phyloP scores from a whole-genome alignment of 306 rosid species.

The Spatholobus suberectus region DNA sequence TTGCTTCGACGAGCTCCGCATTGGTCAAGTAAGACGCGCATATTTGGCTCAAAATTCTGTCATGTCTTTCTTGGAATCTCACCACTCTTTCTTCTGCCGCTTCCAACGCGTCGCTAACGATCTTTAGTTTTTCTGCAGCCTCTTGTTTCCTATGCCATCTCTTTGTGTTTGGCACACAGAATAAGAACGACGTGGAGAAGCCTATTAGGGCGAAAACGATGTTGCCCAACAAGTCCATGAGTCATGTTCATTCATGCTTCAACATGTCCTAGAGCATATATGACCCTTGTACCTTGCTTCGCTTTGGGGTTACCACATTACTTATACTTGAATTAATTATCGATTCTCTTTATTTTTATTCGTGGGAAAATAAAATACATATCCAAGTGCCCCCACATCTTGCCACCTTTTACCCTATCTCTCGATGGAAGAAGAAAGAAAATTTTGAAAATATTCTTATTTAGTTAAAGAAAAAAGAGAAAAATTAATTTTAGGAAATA shows the following conservation, averaged over 20 bases:
- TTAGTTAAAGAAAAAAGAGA: no score
- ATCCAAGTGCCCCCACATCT: not conserved
- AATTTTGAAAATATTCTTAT: no score
- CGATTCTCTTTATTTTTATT: conserved; percentile 2
- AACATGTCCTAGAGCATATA: not conserved
- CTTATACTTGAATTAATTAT: conserved; percentile 36
- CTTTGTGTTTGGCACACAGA: conserved; percentile 50
- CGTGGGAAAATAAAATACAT: not conserved
- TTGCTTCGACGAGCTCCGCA: conserved; percentile 54
- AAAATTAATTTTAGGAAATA: no score
- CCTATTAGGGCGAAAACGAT: conserved; percentile 55
- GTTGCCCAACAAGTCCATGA: conserved; percentile 45
- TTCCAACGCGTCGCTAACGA: conserved; percentile 59
- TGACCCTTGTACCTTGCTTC: conserved; percentile 42
- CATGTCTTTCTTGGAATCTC: conserved; percentile 68
- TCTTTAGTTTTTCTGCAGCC: conserved; percentile 52
- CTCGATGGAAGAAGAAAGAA: no score
- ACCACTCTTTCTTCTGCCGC: conserved; percentile 61
- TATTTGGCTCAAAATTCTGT: conserved; percentile 55
- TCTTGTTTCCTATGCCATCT: conserved; percentile 49
- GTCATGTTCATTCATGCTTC: not conserved
- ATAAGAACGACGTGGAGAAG: conserved; percentile 55
- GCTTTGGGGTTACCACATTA: conserved; percentile 28
- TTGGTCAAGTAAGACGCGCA: conserved; percentile 57
- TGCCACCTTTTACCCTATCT: conserved; percentile 11